Conservation (phyloP, 495 filamentous ascomycete species). For the Cercophora newfieldiana region DNA sequence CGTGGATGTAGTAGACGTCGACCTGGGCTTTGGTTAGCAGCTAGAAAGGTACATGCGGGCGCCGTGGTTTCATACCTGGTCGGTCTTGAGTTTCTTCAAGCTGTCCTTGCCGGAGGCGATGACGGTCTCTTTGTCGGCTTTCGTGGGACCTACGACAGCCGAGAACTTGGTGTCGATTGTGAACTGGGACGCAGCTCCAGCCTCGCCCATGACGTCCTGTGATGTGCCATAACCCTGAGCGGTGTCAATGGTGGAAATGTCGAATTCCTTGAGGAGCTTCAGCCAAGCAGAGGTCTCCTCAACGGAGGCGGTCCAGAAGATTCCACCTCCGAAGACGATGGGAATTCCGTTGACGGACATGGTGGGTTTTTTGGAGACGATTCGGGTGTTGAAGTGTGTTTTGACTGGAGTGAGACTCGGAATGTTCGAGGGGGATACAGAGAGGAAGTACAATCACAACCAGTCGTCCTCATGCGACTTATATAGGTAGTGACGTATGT, state of each 20-base stretch:
- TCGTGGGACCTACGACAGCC: background rate
- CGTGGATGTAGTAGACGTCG: slow-evolving; percentile 56
- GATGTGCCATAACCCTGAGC: background rate
- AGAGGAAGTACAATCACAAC: too few relatives aligned
- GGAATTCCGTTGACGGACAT: background rate
- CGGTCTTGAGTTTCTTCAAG: background rate
- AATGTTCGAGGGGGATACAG: too few relatives aligned
- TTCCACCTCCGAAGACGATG: background rate
- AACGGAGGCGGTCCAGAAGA: background rate
- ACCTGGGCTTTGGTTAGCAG: slow-evolving; percentile 28
- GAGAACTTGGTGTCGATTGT: slow-evolving; percentile 1
- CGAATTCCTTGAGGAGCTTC: background rate
- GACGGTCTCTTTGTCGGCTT: background rate
- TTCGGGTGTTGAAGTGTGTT: too few relatives aligned
- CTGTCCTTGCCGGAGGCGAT: background rate
- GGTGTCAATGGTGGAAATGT: background rate
- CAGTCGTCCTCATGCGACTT: too few relatives aligned
- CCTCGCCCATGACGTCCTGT: background rate
- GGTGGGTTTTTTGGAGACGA: too few relatives aligned
- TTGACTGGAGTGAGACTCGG: too few relatives aligned
- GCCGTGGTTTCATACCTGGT: background rate
- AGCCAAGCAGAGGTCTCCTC: background rate
- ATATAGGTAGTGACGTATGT: too few relatives aligned
- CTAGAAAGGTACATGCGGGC: background rate
- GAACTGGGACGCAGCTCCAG: background rate